Evolutionary conservation across 805 yeast species (phyloP), one percentile per base, ranked within the genome.

Genomic region (Nakazawaea molendinolei): DNA sequence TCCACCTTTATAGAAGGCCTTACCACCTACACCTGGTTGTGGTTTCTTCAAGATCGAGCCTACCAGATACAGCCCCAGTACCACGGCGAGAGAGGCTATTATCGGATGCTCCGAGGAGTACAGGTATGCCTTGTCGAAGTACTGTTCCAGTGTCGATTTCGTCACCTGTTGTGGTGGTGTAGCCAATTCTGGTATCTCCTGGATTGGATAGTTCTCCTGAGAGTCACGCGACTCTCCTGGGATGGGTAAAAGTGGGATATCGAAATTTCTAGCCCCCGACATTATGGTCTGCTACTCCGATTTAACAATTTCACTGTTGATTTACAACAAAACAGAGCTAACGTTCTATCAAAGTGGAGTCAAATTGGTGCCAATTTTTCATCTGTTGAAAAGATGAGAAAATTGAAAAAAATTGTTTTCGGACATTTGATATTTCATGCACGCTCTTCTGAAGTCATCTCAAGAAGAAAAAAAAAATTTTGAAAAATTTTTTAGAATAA

Each of bases 1-100:
- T 1, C 95, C 86, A 39, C 97, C 98, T 55, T 79, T 86, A 53
- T 69, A 63, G 52, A 79, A 90, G 15, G 81, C 76, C 45, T 76
- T 73, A 8, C 82, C 82, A 39, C 68, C 65, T 16, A 72, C 54
- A 26, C 86, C 82, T n/a, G 86, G 82, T 43, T 77, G 81, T 26
- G 65, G 59, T 44, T 69, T 73, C 55, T 78, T 82, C 56, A 79
- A 72, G 9, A 74, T 58, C 3, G 89, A 89, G 3, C 89, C 80
- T 14, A 70, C 68, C 36, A 76, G 67, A 49, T 81, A 82, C 0
- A 74, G 74, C 3, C 75, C 61, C 5, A 79, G 74, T 44, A 81
- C 73, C 0, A 72, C 79, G 12, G 94, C 95, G 8, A 78, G 48
- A 9, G 83, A 79, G 4, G 89, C 68, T 43, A 84, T 47, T 53